These are phyloP conservation scores for Ilyonectria robusta DNA, from an alignment of 2,329 filamentous ascomycete genomes.

Conservation along the genomic window DNA sequence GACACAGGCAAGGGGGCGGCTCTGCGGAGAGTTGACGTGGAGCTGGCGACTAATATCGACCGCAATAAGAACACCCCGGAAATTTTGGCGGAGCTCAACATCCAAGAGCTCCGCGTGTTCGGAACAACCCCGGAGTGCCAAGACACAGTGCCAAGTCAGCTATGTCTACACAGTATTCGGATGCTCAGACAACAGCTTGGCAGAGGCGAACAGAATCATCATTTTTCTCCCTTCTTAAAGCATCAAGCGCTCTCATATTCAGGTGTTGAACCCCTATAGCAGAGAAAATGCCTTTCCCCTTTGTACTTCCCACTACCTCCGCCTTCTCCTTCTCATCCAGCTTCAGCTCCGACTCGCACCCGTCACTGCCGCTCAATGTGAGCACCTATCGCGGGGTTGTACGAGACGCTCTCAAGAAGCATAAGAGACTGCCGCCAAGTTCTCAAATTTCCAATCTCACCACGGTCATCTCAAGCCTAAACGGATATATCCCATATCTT, in stretches of 20 bases:
- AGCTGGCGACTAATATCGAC: conserved; percentile 18
- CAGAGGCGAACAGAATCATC: conserved; percentile 26
- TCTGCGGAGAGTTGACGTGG: conserved; percentile 29
- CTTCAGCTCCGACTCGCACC: conserved; percentile 86
- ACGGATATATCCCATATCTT: conserved; percentile 87
- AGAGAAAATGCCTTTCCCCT: conserved; percentile 88
- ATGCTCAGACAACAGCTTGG: conserved; percentile 45
- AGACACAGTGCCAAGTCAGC: conserved; percentile 16
- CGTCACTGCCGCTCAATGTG: conserved; percentile 86
- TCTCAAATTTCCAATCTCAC: conserved; percentile 80
- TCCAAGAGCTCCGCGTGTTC: conserved; percentile 41
- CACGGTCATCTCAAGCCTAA: conserved; percentile 77
- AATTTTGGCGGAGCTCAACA: conserved; percentile 40
- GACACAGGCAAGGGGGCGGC: conserved; percentile 21
- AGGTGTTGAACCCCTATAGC: neutral
- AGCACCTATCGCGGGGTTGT: conserved; percentile 89
- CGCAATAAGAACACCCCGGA: conserved; percentile 19
- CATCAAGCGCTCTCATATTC: neutral
- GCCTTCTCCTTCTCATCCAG: conserved; percentile 84
- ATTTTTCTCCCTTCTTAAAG: conserved; percentile 2
- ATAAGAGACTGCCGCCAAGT: conserved; percentile 85
- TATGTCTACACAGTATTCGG: conserved; percentile 40
- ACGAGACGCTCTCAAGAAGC: conserved; percentile 85
- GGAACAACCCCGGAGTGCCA: conserved; percentile 38
- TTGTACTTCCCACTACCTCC: conserved; percentile 90